These are phyloP conservation scores for Salicornia ramosissima DNA, from an alignment of 148 eudicot species.

Conservation along the genomic window DNA sequence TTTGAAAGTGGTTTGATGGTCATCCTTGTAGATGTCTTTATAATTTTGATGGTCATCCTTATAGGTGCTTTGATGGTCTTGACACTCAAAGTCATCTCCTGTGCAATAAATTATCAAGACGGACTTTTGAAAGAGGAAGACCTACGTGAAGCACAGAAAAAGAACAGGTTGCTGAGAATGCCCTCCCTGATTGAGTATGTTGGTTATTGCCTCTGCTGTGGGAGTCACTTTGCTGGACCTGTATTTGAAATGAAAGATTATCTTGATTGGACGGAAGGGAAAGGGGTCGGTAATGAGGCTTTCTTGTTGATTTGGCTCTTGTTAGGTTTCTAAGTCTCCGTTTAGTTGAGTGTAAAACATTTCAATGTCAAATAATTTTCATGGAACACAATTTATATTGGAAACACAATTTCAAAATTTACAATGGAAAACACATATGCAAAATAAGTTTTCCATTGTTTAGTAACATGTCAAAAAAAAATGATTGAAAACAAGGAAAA, in stretches of 20 bases:
- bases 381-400: no score
- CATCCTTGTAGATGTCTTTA: conserved; percentile 66
- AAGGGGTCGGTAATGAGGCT: conserved; percentile 60
- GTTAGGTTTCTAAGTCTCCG: background rate
- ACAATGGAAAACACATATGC: no score
- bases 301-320: conserved; percentile 25
- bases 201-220: conserved; percentile 97
- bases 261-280: conserved; percentile 94
- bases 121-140: conserved; percentile 77
- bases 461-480: no score
- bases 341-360: no score
- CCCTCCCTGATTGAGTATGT: conserved; percentile 92
- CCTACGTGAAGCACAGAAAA: conserved; percentile 83
- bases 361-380: no score
- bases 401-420: no score
- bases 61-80: conserved; percentile 98
- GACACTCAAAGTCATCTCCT: conserved; percentile 91
- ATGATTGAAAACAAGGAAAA: no score
- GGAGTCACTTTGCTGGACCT: conserved; percentile 99
- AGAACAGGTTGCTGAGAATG: conserved; percentile 65
- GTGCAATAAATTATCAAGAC: conserved; percentile 89
- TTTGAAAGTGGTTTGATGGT: background rate
- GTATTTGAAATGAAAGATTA: conserved; percentile 96
- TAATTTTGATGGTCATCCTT: no score
- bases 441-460: no score